phyloP scores from a whole-genome alignment of 108 stramenopile species.

The Cyclotella choctawhatcheeana region DNA sequence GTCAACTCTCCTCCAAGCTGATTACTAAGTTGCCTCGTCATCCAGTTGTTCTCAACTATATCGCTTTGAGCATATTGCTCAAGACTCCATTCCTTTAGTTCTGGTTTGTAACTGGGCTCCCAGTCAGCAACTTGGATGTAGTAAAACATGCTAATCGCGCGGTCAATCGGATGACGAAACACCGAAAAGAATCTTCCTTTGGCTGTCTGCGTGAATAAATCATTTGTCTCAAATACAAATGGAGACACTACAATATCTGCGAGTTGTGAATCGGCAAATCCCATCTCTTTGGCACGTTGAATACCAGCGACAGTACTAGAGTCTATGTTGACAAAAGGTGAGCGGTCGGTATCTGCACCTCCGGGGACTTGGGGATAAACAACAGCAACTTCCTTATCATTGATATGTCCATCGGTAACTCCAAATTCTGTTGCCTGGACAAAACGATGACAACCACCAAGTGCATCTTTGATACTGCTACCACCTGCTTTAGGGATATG shows the following conservation, averaged over 20 bases:
- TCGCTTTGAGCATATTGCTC: constrained; percentile 58
- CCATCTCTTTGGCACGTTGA: constrained; percentile 56
- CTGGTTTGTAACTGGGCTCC: constrained; percentile 63
- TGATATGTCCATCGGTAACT: constrained; percentile 60
- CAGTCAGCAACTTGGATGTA: constrained; percentile 59
- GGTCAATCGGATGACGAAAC: constrained; percentile 66
- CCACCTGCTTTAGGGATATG: constrained; percentile 67
- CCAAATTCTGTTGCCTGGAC: constrained; percentile 65
- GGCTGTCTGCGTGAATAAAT: constrained; percentile 55
- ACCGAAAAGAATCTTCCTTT: constrained; percentile 60
- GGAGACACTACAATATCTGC: constrained; percentile 64
- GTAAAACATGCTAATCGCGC: constrained; percentile 63
- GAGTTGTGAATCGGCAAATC: constrained; percentile 62
- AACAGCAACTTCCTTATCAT: constrained; percentile 57
- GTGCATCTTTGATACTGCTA: constrained; percentile 54
- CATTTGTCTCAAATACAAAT: constrained; percentile 61
- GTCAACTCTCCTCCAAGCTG: constrained; percentile 53
- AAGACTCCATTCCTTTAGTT: constrained; percentile 58
- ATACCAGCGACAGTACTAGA: constrained; percentile 64
- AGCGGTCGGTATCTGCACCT: constrained; percentile 46
- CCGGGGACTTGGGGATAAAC: constrained; percentile 60
- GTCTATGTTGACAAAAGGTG: constrained; percentile 68
- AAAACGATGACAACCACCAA: constrained; percentile 62
- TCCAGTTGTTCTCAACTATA: constrained; percentile 67
- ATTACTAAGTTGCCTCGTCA: constrained; percentile 59